Evolutionary conservation across 1,284 basidiomycete species (phyloP).

Genomic region (Hemileia vastatrix): DNA sequence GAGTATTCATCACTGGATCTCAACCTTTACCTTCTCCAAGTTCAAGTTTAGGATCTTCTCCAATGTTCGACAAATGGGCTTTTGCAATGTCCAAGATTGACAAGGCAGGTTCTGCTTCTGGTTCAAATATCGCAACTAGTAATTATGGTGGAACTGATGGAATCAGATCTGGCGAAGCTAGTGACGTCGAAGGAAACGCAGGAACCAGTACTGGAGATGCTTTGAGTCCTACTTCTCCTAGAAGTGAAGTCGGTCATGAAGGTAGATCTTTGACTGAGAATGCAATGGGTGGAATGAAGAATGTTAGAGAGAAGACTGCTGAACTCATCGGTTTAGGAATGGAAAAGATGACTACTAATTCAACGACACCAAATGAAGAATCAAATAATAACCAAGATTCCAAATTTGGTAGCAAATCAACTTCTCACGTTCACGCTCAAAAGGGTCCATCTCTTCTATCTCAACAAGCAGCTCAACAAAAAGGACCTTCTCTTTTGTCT

Average conservation of each 20-base stretch:
- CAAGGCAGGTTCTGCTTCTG: slow-evolving; percentile 24
- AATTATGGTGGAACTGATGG: slow-evolving; percentile 26
- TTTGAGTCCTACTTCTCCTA: not conserved
- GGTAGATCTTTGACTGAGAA: slow-evolving; percentile 1
- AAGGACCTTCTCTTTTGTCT: slow-evolving; percentile 51
- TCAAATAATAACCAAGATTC: slow-evolving; percentile 33
- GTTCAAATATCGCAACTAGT: slow-evolving; percentile 16
- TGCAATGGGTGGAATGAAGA: not conserved
- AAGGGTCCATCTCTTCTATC: not conserved
- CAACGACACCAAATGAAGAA: slow-evolving; percentile 34
- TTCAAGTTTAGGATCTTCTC: slow-evolving; percentile 61
- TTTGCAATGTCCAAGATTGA: slow-evolving; percentile 74
- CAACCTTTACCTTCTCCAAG: slow-evolving; percentile 76
- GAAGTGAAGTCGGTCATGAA: slow-evolving; percentile 1
- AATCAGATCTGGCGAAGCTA: slow-evolving; percentile 24
- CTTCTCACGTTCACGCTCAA: slow-evolving; percentile 45
- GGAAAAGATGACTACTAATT: slow-evolving; percentile 57
- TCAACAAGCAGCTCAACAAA: no score
- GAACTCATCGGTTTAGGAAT: slow-evolving; percentile 53
- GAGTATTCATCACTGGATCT: slow-evolving; percentile 80
- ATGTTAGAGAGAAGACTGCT: slow-evolving; percentile 50
- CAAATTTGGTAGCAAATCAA: slow-evolving; percentile 53
- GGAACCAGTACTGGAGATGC: not conserved
- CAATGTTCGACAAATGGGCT: slow-evolving; percentile 79
- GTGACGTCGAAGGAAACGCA: slow-evolving; percentile 39